Percentiles rank a stretch among this genome's conserved stretches.
Conservation (phyloP, 768 basidiomycete species). For the Melanogaster broomeanus region DNA sequence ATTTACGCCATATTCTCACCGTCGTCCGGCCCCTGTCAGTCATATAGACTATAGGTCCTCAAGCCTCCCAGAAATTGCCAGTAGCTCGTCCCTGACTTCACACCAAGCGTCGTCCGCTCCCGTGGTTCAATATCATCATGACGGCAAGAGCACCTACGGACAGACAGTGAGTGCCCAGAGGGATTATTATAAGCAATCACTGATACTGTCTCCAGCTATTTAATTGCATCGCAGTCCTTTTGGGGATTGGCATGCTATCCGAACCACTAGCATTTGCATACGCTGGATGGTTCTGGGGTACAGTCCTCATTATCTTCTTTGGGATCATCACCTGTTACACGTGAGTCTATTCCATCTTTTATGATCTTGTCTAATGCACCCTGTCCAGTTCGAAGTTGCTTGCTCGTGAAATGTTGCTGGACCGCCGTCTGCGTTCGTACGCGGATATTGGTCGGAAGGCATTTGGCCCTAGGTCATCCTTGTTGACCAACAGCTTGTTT, state of each 20-base stretch:
- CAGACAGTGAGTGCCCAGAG: conserved; percentile 54
- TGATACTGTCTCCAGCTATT: conserved; percentile 58
- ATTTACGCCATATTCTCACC: conserved; percentile 24
- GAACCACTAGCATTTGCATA: conserved; percentile 91
- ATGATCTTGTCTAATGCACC: conserved; percentile 3
- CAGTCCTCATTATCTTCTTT: conserved; percentile 70
- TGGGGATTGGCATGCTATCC: conserved; percentile 88
- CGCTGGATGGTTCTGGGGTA: conserved; percentile 86
- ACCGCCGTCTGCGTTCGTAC: conserved; percentile 76
- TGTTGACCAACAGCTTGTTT: conserved; percentile 71
- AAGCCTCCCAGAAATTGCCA: not conserved
- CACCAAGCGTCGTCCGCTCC: conserved; percentile 1
- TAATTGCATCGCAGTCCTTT: conserved; percentile 82
- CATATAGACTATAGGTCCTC: not conserved
- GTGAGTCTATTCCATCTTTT: conserved; percentile 44
- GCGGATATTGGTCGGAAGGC: conserved; percentile 89
- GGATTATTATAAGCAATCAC: not conserved
- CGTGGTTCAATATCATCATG: conserved; percentile 28
- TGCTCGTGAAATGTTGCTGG: conserved; percentile 69
- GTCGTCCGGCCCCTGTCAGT: not conserved
- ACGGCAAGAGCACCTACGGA: conserved; percentile 69
- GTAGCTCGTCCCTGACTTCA: conserved; percentile 2
- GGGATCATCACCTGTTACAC: conserved; percentile 87
- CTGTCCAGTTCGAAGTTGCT: conserved; percentile 78
- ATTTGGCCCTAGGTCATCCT: conserved; percentile 72